phyloP scores from a whole-genome alignment of 1,139 yeast genomes.

The Scheffersomyces titani region DNA sequence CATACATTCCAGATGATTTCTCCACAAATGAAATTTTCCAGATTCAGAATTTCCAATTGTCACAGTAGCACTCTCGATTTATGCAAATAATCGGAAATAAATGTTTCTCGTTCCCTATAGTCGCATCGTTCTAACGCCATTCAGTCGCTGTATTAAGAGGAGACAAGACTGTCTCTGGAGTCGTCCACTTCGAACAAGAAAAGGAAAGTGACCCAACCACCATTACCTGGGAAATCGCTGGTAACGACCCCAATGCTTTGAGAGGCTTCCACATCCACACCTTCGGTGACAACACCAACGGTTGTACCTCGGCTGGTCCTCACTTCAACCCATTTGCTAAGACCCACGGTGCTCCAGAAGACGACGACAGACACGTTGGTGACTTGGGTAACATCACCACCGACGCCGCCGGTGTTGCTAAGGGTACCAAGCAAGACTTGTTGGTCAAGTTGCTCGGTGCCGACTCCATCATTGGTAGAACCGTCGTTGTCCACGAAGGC shows the following conservation, averaged over 20 bases:
- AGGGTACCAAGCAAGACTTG: constrained; percentile 79
- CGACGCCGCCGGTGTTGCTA: constrained; percentile 84
- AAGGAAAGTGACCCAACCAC: constrained; percentile 81
- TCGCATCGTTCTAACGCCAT: neutral
- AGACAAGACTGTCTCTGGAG: constrained; percentile 84
- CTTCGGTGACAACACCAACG: constrained; percentile 98
- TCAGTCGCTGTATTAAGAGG: constrained; percentile 97
- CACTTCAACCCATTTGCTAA: constrained; percentile 94
- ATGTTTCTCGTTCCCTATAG: no score
- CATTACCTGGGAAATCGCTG: constrained; percentile 81
- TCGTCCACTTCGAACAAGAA: constrained; percentile 81
- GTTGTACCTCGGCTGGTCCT: constrained; percentile 98
- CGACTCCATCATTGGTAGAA: constrained; percentile 88
- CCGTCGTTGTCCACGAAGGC: constrained; percentile 95
- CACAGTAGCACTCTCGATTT: no score
- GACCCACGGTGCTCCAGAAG: constrained; percentile 94
- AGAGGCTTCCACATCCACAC: constrained; percentile 98
- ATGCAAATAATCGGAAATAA: no score
- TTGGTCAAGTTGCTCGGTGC: constrained; percentile 81
- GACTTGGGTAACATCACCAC: constrained; percentile 94
- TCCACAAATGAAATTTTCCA: no score
- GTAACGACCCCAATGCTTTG: constrained; percentile 82
- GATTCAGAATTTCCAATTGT: no score
- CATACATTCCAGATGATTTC: no score
- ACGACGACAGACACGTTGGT: constrained; percentile 91